phyloP scores from a whole-genome alignment of 1,139 yeast genomes.

The Geotrichum cucujoidarum region DNA sequence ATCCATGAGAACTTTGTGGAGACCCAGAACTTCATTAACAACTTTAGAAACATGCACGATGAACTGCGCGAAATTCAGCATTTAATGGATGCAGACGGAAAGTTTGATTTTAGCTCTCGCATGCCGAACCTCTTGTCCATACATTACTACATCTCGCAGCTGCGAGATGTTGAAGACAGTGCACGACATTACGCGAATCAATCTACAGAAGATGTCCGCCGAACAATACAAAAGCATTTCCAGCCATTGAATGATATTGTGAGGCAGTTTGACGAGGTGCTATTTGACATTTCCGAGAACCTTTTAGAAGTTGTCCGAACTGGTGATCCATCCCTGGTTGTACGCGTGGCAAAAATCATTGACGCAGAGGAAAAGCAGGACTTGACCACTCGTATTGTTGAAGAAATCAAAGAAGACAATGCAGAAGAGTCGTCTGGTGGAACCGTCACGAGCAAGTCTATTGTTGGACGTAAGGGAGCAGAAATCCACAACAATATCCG shows the following conservation, averaged over 20 bases:
- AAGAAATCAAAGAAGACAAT: conserved; percentile 38
- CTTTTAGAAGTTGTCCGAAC: conserved; percentile 66
- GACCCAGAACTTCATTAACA: conserved; percentile 60
- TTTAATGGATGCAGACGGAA: conserved; percentile 52
- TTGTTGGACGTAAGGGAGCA: conserved; percentile 15
- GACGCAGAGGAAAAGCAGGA: conserved; percentile 81
- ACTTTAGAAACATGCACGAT: conserved; percentile 53
- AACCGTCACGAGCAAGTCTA: conserved; percentile 6
- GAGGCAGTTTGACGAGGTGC: conserved; percentile 57
- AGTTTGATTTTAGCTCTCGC: conserved; percentile 47
- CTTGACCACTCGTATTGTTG: conserved; percentile 50
- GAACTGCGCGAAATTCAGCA: conserved; percentile 48
- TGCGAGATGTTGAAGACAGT: conserved; percentile 76
- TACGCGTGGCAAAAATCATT: conserved; percentile 67
- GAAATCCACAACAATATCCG: conserved; percentile 11
- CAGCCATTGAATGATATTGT: conserved; percentile 48
- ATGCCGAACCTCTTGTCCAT: conserved; percentile 58
- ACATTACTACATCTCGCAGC: conserved; percentile 64
- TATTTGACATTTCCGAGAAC: conserved; percentile 59
- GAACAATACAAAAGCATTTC: conserved; percentile 60
- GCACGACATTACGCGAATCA: conserved; percentile 48
- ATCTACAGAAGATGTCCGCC: conserved; percentile 64
- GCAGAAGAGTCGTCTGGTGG: not conserved
- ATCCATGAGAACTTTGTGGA: conserved; percentile 69
- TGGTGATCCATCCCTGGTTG: conserved; percentile 62